Evolutionary conservation across 495 filamentous ascomycete species (phyloP).

Genomic region (Cercophora scortea): DNA sequence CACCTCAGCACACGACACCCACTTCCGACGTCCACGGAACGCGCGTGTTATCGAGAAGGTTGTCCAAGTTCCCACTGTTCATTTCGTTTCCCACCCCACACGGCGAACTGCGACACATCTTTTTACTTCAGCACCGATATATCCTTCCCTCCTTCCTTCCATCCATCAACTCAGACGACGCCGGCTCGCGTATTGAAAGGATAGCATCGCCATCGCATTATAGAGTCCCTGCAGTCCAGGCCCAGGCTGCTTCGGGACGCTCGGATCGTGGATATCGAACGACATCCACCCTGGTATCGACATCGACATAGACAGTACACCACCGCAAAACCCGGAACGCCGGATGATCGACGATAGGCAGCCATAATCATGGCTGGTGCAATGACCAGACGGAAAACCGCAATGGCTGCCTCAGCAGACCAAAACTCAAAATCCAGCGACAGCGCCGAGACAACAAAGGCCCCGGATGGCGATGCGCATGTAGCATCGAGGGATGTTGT

Average conservation of each 20-base stretch:
- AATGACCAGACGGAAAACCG: constrained; percentile 12
- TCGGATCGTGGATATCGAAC: neutral
- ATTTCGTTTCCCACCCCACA: too few relatives aligned
- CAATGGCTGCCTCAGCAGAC: constrained; percentile 7
- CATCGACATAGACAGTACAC: neutral
- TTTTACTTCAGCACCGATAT: too few relatives aligned
- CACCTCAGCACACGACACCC: too few relatives aligned
- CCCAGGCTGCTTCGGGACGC: neutral
- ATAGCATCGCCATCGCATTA: too few relatives aligned
- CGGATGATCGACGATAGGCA: neutral
- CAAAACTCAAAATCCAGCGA: neutral
- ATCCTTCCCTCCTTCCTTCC: too few relatives aligned
- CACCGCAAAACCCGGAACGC: too few relatives aligned
- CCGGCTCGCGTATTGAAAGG: too few relatives aligned
- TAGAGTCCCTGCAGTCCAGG: neutral
- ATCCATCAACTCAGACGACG: too few relatives aligned
- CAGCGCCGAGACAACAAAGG: constrained; percentile 11
- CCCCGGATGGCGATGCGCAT: constrained; percentile 14
- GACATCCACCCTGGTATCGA: neutral
- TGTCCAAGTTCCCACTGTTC: too few relatives aligned
- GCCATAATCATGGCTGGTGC: constrained; percentile 14
- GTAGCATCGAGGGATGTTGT: constrained; percentile 6
- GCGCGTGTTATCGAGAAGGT: too few relatives aligned
- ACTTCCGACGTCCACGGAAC: too few relatives aligned
- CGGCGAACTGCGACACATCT: too few relatives aligned